phyloP scores from a whole-genome alignment of 2,329 filamentous ascomycete genomes.

The Colletotrichum agaves region DNA sequence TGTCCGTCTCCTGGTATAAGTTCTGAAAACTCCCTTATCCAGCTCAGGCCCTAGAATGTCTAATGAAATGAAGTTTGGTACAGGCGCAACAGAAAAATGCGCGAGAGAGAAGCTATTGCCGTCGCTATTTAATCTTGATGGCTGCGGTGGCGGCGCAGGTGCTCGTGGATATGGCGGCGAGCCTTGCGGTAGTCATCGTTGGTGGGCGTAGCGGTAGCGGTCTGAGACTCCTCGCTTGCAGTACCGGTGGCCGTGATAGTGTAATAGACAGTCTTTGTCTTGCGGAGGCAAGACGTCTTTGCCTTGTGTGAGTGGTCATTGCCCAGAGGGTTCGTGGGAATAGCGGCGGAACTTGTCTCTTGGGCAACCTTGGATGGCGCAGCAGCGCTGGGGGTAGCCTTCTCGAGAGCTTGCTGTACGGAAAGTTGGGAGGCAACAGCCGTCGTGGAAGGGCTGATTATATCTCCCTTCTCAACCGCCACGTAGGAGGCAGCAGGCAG shows the following conservation, averaged over 20 bases:
- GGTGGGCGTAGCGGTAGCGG: conserved; percentile 13
- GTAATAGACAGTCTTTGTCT: conserved; percentile 54
- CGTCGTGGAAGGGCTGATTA: background rate
- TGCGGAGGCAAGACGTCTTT: conserved; percentile 43
- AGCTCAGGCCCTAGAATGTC: conserved; percentile 36
- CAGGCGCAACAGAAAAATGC: conserved; percentile 1
- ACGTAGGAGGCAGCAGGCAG: background rate
- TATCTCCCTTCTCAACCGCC: background rate
- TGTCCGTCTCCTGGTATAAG: conserved; percentile 22
- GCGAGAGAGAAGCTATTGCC: background rate
- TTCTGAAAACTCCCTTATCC: conserved; percentile 22
- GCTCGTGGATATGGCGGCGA: conserved; percentile 52
- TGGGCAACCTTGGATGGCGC: conserved; percentile 5
- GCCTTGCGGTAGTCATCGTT: conserved; percentile 40
- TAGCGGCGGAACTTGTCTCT: conserved; percentile 7
- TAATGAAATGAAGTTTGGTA: conserved; percentile 37
- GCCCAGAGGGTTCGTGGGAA: conserved; percentile 35
- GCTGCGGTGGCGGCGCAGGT: conserved; percentile 48
- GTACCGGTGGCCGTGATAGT: conserved; percentile 58
- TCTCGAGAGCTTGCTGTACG: conserved; percentile 21
- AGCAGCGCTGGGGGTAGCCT: background rate
- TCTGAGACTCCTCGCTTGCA: conserved; percentile 57
- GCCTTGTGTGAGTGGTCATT: background rate
- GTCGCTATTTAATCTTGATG: conserved; percentile 42
- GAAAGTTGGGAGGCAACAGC: conserved; percentile 24